Conservation (phyloP, 2,329 filamentous ascomycete species). For the Colletotrichum salicis region DNA sequence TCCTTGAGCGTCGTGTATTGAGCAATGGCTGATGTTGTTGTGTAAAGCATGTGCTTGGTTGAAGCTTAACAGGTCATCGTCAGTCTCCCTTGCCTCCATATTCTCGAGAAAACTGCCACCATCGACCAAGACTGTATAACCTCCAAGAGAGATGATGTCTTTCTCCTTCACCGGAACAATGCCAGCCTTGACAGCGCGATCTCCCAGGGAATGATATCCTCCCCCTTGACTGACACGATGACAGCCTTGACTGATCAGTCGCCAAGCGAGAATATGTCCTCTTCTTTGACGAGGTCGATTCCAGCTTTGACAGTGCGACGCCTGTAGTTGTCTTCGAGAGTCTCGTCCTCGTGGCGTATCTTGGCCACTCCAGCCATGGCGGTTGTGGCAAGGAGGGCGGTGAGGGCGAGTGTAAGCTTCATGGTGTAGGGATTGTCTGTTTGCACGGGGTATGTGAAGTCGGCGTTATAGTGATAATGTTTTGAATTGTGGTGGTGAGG, state of each 20-base stretch:
- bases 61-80: background rate
- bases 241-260: background rate
- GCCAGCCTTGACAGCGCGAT: background rate
- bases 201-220: background rate
- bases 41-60: background rate
- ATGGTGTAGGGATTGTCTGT: background rate
- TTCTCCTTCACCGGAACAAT: background rate
- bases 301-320: background rate
- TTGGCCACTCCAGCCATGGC: background rate
- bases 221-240: background rate
- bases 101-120: background rate
- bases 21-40: background rate
- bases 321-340: background rate
- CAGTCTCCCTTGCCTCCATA: background rate
- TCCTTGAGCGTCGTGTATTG: background rate
- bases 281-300: background rate
- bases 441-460: background rate
- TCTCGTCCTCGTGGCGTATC: background rate
- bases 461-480: background rate
- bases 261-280: background rate
- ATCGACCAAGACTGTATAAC: background rate
- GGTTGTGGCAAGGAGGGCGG: background rate
- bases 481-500: background rate
- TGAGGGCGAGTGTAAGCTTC: background rate
- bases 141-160: background rate